A percentile compares a stretch with the other conserved stretches of the same genome.
Evolutionary conservation across 495 filamentous ascomycete genomes (phyloP).

Genomic region (Lasiosphaeriaceae sp.): DNA sequence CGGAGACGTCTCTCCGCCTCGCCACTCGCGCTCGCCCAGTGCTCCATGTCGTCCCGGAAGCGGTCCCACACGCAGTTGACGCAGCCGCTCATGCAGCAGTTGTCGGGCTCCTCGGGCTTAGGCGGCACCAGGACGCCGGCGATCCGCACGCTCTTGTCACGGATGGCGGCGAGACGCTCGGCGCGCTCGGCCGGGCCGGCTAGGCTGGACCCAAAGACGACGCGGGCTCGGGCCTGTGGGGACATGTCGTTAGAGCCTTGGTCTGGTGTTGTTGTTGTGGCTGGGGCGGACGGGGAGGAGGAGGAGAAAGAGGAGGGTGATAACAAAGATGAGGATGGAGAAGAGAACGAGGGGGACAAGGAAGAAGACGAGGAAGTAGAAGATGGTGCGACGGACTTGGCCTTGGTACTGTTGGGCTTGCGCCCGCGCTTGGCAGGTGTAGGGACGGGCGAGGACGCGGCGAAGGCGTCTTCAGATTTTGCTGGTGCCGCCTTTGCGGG

Average conservation of each 20-base stretch:
- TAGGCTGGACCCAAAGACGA: constrained; percentile 75
- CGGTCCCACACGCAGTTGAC: constrained; percentile 97
- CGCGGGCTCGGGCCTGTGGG: constrained; percentile 54
- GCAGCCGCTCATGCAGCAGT: constrained; percentile 98
- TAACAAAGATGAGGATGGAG: constrained; percentile 21
- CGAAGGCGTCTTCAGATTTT: constrained; percentile 29
- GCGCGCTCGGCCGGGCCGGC: constrained; percentile 61
- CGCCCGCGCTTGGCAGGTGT: constrained; percentile 24
- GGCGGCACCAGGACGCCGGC: constrained; percentile 82
- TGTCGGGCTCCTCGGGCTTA: constrained; percentile 84
- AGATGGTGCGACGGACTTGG: constrained; percentile 37
- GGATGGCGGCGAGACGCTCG: constrained; percentile 57
- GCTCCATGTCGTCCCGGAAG: constrained; percentile 85
- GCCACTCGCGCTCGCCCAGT: constrained; percentile 62
- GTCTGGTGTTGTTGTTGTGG: not conserved
- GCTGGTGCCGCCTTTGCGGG: not conserved
- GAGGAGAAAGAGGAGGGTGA: constrained; percentile 26
- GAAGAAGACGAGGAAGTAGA: constrained; percentile 23
- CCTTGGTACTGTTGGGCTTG: constrained; percentile 21
- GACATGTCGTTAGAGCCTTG: constrained; percentile 25
- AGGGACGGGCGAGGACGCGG: constrained; percentile 20
- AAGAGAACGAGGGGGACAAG: constrained; percentile 16
- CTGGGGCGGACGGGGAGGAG: constrained; percentile 21
- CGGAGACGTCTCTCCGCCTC: constrained; percentile 49
- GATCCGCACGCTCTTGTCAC: constrained; percentile 51